phyloP scores from a whole-genome alignment of 2,329 filamentous ascomycete genomes.

The Cladosporium phlei region DNA sequence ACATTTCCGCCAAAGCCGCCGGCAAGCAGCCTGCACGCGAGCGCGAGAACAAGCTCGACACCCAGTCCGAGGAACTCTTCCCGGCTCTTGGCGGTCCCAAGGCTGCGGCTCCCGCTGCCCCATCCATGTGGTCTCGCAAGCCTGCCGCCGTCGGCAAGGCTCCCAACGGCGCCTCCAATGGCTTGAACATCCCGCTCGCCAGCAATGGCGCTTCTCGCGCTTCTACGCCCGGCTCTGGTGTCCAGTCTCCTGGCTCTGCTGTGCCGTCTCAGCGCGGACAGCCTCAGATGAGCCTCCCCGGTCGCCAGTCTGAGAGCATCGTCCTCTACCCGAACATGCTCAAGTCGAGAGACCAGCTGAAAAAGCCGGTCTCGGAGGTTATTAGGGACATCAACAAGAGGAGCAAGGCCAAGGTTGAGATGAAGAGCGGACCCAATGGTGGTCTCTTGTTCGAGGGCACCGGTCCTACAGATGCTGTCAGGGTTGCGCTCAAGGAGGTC shows the following conservation, averaged over 20 bases:
- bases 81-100: slow-evolving; percentile 80
- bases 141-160: slow-evolving; percentile 45
- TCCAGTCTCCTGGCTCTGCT: slow-evolving; percentile 44
- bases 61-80: slow-evolving; percentile 85
- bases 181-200: slow-evolving; percentile 36
- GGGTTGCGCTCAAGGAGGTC: slow-evolving; percentile 83
- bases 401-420: slow-evolving; percentile 79
- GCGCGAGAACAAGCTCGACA: slow-evolving; percentile 58
- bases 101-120: slow-evolving; percentile 55
- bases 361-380: slow-evolving; percentile 78
- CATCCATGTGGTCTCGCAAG: slow-evolving; percentile 75
- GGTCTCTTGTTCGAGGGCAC: slow-evolving; percentile 77
- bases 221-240: slow-evolving; percentile 60
- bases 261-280: slow-evolving; percentile 40
- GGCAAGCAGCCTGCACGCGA: slow-evolving; percentile 63
- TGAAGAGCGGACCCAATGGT: slow-evolving; percentile 67
- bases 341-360: slow-evolving; percentile 70
- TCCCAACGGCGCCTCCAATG: slow-evolving; percentile 34
- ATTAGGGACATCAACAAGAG: slow-evolving; percentile 89
- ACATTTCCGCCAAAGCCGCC: slow-evolving; percentile 58
- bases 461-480: slow-evolving; percentile 76
- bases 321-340: slow-evolving; percentile 71
- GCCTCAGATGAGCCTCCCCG: slow-evolving; percentile 66
- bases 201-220: slow-evolving; percentile 50
- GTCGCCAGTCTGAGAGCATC: slow-evolving; percentile 73